A percentile compares a stretch with the other conserved stretches of the same genome.
Conservation (phyloP, 805 yeast genomes). For the Wickerhamiella sergipiensis region DNA sequence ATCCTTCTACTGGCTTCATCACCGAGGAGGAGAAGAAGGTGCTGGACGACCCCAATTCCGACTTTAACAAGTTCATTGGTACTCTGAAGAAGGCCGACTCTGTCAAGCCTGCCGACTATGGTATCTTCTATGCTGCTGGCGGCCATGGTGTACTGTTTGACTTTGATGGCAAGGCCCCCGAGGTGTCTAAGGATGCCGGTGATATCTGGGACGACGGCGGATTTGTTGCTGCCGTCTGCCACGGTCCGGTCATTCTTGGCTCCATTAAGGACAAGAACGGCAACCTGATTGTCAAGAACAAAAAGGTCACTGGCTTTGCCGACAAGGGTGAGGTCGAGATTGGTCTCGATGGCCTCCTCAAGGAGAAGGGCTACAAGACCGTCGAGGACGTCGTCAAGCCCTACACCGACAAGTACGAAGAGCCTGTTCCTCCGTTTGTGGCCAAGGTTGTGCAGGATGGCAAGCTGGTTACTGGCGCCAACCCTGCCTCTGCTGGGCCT, state of each 20-base stretch:
- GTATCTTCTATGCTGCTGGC: slow-evolving; percentile 46
- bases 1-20: slow-evolving; percentile 25
- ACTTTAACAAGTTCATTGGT: slow-evolving; percentile 28
- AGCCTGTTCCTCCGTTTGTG: slow-evolving; percentile 33
- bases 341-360: slow-evolving; percentile 22
- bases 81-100: slow-evolving; percentile 37
- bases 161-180: slow-evolving; percentile 36
- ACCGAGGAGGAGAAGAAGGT: slow-evolving; percentile 33
- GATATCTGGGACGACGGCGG: slow-evolving; percentile 39
- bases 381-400: slow-evolving; percentile 26
- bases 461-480: slow-evolving; percentile 47
- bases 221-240: slow-evolving; percentile 52
- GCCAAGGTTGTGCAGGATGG: slow-evolving; percentile 36
- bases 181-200: slow-evolving; percentile 33
- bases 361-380: slow-evolving; percentile 22
- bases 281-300: slow-evolving; percentile 35
- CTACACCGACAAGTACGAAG: slow-evolving; percentile 28
- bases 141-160: slow-evolving; percentile 54
- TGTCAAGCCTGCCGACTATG: slow-evolving; percentile 35
- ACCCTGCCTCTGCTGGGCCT: slow-evolving; percentile 42
- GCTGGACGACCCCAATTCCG: slow-evolving; percentile 29
- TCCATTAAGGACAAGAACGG: slow-evolving; percentile 32
- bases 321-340: slow-evolving; percentile 36
- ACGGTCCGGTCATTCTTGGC: slow-evolving; percentile 50
- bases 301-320: slow-evolving; percentile 47